Conservation (phyloP, 441 rosid species). For the Croton laevigatus region DNA sequence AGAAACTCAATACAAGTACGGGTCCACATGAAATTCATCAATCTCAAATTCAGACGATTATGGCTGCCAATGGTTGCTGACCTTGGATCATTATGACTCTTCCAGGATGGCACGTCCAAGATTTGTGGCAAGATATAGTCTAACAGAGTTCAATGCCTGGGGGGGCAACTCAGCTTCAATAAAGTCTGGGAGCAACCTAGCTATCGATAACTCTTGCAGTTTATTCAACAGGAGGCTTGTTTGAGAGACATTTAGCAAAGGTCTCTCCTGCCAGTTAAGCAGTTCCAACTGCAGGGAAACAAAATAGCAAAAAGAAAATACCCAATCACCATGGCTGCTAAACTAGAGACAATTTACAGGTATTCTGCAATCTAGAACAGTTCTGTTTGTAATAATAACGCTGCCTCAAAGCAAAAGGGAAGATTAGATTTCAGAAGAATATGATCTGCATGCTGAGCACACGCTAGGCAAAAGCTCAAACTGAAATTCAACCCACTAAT, state of each 20-base stretch:
- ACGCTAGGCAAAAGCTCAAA: not conserved
- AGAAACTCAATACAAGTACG: not conserved
- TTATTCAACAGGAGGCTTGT: conserved; percentile 76
- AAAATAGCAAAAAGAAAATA: conserved; percentile 1
- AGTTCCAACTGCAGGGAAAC: conserved; percentile 56
- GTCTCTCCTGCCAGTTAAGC: conserved; percentile 66
- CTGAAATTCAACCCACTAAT: not conserved
- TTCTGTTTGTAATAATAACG: not conserved
- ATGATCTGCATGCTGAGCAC: not conserved
- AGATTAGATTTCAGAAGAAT: not conserved
- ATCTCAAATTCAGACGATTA: not conserved
- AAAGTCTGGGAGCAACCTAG: conserved; percentile 68
- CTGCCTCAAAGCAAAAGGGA: not conserved
- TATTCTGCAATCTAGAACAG: not conserved
- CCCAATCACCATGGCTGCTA: not conserved
- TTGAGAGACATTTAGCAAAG: conserved; percentile 61
- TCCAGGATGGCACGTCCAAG: conserved; percentile 82
- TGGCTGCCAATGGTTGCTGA: not conserved
- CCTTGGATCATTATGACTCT: conserved; percentile 35
- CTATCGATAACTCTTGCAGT: conserved; percentile 72
- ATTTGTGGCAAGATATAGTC: conserved; percentile 76
- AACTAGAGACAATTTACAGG: not conserved
- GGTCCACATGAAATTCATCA: not conserved
- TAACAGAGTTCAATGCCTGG: conserved; percentile 59
- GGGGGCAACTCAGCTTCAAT: conserved; percentile 58